A percentile compares a stretch with the other conserved stretches of the same genome.
Conservation (phyloP, 1,139 yeast species). For the Pichia sp. region DNA sequence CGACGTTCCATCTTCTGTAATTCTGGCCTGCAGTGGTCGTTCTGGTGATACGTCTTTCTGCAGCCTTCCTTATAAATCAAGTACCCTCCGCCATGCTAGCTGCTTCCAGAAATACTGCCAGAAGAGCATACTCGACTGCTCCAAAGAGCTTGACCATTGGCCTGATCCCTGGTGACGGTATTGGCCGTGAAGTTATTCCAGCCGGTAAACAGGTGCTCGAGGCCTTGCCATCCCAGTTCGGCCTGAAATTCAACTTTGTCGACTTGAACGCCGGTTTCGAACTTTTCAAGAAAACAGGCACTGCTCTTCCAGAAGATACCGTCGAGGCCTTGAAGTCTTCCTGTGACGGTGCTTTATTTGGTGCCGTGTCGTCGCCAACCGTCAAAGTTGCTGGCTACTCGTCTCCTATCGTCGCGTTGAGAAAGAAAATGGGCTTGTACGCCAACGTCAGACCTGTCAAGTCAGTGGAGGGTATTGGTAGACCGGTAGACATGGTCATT, state of each 20-base stretch:
- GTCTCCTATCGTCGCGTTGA: conserved; percentile 94
- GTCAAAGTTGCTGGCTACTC: conserved; percentile 94
- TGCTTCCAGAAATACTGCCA: conserved; percentile 24
- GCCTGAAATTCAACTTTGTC: conserved; percentile 77
- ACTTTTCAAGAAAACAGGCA: conserved; percentile 86
- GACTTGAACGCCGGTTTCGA: conserved; percentile 93
- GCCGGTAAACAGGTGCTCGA: conserved; percentile 85
- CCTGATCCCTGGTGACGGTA: conserved; percentile 96
- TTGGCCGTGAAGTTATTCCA: conserved; percentile 96
- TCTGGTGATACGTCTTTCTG: neutral
- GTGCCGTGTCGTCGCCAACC: conserved; percentile 95
- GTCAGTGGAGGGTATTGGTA: conserved; percentile 75
- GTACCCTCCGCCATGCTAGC: neutral
- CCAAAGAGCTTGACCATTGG: conserved; percentile 40
- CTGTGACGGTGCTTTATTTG: conserved; percentile 96
- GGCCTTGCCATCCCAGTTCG: conserved; percentile 69
- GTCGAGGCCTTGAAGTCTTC: conserved; percentile 71
- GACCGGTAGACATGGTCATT: conserved; percentile 94
- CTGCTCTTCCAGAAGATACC: conserved; percentile 91
- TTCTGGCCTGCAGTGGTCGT: no score
- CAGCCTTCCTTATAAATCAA: no score
- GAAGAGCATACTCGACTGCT: conserved; percentile 34
- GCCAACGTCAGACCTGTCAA: conserved; percentile 98
- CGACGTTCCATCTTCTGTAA: no score
- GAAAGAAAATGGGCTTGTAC: conserved; percentile 89